Evolutionary conservation across 768 basidiomycete genomes (phyloP), one percentile per base, ranked within the genome.

Genomic region (Phlebiopsis flavidoalba): DNA sequence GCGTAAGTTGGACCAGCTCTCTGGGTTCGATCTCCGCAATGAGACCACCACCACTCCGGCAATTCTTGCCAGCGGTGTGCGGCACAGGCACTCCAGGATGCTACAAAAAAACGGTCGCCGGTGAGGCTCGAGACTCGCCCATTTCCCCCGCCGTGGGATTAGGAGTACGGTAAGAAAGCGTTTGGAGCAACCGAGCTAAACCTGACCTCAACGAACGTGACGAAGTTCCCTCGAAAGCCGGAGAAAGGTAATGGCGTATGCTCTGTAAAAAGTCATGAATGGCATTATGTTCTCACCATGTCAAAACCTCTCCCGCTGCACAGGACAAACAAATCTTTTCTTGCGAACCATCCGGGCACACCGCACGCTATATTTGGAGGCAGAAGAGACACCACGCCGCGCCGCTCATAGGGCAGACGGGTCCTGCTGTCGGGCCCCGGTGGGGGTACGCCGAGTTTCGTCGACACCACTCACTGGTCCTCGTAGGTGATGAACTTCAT

Each of bases 251-350:
- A 57, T 40, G 61, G 61, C 49, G 33, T 33, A 40, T 53, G 21
- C 48, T 60, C 35, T 54, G 14, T n/a, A 36, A 26, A 33, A 19
- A n/a, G 8, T 49, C 52, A n/a, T 14, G 36, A 26, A 37, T 8
- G 61, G 51, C 26, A 52, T 45, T 58, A 48, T 45, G 52, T 59
- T 62, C 61, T 58, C 57, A 62, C 37, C 61, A 48, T 37, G 43
- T 35, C 14, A 15, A n/a, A 40, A 45, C 19, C 17, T 31, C 35
- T 24, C 26, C 36, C 22, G 21, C 40, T 19, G 37, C 37, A n/a
- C 22, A 57, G 57, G 46, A 47, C 31, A 10, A n/a, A 14, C 11
- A 37, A 40, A 5, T 53, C 40, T 58, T 17, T 58, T 49, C 36
- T 49, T 43, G 52, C 57, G 47, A 47, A 62, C 45, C 33, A 8